A percentile compares a stretch with the other conserved stretches of the same genome.
Evolutionary conservation across 805 yeast species (phyloP).

Genomic region (Myxozyma neotropica): DNA sequence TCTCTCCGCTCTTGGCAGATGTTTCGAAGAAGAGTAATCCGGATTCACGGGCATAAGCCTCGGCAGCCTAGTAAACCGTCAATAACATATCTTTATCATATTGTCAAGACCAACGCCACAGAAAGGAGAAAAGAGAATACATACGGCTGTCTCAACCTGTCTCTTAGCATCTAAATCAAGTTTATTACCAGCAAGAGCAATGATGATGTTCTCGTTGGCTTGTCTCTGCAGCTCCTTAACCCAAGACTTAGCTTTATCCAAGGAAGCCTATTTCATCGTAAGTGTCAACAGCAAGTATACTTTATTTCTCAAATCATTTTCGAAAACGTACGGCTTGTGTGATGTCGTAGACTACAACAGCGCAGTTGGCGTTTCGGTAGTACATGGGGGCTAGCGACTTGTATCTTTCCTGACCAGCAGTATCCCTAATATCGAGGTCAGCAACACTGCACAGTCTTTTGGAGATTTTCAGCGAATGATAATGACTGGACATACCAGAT

Average conservation of each 20-base stretch:
- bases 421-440: slow-evolving; percentile 67
- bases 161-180: slow-evolving; percentile 60
- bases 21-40: slow-evolving; percentile 57
- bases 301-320: not conserved
- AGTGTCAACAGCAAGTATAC: not conserved
- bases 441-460: too few species aligned
- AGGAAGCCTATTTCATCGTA: slow-evolving; percentile 52
- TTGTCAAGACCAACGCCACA: not conserved
- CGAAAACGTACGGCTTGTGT: slow-evolving; percentile 49
- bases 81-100: not conserved
- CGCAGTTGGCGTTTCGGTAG: slow-evolving; percentile 77
- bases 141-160: slow-evolving; percentile 46
- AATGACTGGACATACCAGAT: slow-evolving; percentile 45
- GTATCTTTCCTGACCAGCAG: slow-evolving; percentile 94
- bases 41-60: slow-evolving; percentile 58
- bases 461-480: too few species aligned
- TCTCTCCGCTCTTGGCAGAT: slow-evolving; percentile 73
- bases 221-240: slow-evolving; percentile 87
- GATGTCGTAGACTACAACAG: slow-evolving; percentile 85
- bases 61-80: slow-evolving; percentile 37
- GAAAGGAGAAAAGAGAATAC: not conserved
- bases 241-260: slow-evolving; percentile 84
- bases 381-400: slow-evolving; percentile 83
- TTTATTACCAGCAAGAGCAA: slow-evolving; percentile 88
- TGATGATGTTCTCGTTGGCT: slow-evolving; percentile 70